Evolutionary conservation across 345 rosid species (phyloP).

Genomic region (Lenwebbia sp.): DNA sequence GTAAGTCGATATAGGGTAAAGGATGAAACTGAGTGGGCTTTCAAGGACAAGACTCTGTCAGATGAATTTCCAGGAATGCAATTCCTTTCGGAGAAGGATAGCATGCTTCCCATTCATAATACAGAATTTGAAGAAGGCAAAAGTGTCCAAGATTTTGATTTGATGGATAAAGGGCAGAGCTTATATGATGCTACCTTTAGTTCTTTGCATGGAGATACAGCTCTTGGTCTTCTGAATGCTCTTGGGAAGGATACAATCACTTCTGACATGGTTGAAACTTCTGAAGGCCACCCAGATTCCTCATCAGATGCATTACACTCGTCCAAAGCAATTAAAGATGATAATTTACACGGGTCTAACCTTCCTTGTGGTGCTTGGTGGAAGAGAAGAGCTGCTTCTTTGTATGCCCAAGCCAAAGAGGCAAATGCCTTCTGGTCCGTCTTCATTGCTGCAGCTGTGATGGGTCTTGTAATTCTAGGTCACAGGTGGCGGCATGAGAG

Average conservation of each 20-base stretch:
- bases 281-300: slow-evolving; percentile 15
- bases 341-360: slow-evolving; percentile 17
- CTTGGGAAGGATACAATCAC: slow-evolving; percentile 20
- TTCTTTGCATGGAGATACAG: slow-evolving; percentile 43
- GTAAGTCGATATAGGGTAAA: slow-evolving; percentile 36
- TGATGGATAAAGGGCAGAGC: slow-evolving; percentile 33
- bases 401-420: slow-evolving; percentile 70
- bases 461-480: slow-evolving; percentile 90
- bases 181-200: slow-evolving; percentile 34
- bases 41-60: slow-evolving; percentile 37
- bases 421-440: slow-evolving; percentile 88
- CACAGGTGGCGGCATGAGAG: slow-evolving; percentile 96
- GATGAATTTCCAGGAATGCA: slow-evolving; percentile 46
- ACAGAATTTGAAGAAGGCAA: slow-evolving; percentile 31
- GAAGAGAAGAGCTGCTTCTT: slow-evolving; percentile 74
- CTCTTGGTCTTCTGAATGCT: slow-evolving; percentile 29
- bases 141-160: slow-evolving; percentile 16
- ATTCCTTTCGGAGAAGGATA: slow-evolving; percentile 33
- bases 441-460: slow-evolving; percentile 84
- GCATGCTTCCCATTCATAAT: slow-evolving; percentile 7
- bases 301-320: slow-evolving; percentile 23
- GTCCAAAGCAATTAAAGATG: slow-evolving; percentile 28
- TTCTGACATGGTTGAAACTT: slow-evolving; percentile 25
- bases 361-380: slow-evolving; percentile 94
- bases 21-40: slow-evolving; percentile 41